phyloP scores from a whole-genome alignment of 1,284 basidiomycete genomes.

The Irpex sp. region DNA sequence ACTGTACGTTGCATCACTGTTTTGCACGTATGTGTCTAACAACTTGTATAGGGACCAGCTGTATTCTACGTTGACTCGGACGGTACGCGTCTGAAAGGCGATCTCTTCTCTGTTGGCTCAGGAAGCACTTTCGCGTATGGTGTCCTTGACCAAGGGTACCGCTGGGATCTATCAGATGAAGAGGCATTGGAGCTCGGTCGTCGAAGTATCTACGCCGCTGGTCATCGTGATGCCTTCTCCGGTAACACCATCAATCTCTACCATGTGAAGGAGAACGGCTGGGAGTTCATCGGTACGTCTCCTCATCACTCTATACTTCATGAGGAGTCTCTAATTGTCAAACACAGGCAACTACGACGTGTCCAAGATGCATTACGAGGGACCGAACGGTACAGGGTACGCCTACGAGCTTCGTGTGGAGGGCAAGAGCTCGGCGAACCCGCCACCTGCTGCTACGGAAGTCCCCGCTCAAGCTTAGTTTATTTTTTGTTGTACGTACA shows the following conservation, averaged over 20 bases:
- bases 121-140: constrained; percentile 99
- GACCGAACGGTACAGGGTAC: constrained; percentile 72
- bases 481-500: constrained; percentile 1
- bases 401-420: constrained; percentile 71
- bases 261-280: constrained; percentile 93
- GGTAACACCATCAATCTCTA: constrained; percentile 97
- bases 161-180: constrained; percentile 90
- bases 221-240: constrained; percentile 97
- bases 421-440: constrained; percentile 27
- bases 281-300: constrained; percentile 84
- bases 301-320: not conserved
- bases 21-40: not conserved
- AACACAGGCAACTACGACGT: constrained; percentile 76
- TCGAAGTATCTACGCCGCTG: constrained; percentile 95
- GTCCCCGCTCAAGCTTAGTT: not conserved
- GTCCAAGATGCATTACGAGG: constrained; percentile 78
- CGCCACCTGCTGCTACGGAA: constrained; percentile 13
- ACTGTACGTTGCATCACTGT: constrained; percentile 53
- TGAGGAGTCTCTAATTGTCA: not conserved
- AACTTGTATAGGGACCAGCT: constrained; percentile 70
- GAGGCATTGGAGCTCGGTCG: constrained; percentile 95
- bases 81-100: constrained; percentile 92
- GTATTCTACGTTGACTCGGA: constrained; percentile 99
- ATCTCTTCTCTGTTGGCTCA: constrained; percentile 97
- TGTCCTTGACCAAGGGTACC: constrained; percentile 96